phyloP scores from a whole-genome alignment of 2,329 filamentous ascomycete genomes.

The Raffaelea albimanens region DNA sequence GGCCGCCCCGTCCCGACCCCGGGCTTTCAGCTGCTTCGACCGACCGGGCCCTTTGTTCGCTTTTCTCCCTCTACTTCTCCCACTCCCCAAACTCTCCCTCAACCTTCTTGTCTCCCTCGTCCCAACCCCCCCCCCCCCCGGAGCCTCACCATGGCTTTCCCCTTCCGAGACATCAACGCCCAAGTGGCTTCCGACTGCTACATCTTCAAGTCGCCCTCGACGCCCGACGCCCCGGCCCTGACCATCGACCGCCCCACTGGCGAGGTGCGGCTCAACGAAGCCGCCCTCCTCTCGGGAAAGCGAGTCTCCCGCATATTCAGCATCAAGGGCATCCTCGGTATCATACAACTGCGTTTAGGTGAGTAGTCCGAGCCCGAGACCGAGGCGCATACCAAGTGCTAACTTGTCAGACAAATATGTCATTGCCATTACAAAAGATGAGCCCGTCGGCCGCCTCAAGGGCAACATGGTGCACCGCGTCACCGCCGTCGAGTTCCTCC shows the following conservation, averaged over 20 bases:
- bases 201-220: slow-evolving; percentile 92
- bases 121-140: not conserved
- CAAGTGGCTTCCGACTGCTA: slow-evolving; percentile 88
- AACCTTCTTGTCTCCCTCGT: too few species aligned
- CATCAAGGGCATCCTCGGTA: slow-evolving; percentile 87
- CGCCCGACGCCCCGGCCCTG: slow-evolving; percentile 76
- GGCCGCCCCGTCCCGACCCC: too few species aligned
- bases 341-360: slow-evolving; percentile 91
- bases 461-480: slow-evolving; percentile 97
- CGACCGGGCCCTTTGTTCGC: not conserved
- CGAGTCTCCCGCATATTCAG: slow-evolving; percentile 69
- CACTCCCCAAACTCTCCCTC: too few species aligned
- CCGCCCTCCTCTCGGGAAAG: slow-evolving; percentile 64
- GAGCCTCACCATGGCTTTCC: slow-evolving; percentile 33
- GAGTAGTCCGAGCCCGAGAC: too few species aligned
- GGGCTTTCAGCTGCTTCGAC: too few species aligned
- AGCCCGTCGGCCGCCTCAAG: slow-evolving; percentile 81
- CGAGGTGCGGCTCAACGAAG: slow-evolving; percentile 77
- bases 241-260: slow-evolving; percentile 88
- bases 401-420: slow-evolving; percentile 88
- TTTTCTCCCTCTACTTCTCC: not conserved
- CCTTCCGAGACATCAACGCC: slow-evolving; percentile 95
- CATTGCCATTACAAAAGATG: slow-evolving; percentile 89
- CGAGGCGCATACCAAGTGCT: too few species aligned
- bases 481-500: slow-evolving; percentile 81